Conservation (phyloP, 257 asterid species). For the Nicotiana paniculata region DNA sequence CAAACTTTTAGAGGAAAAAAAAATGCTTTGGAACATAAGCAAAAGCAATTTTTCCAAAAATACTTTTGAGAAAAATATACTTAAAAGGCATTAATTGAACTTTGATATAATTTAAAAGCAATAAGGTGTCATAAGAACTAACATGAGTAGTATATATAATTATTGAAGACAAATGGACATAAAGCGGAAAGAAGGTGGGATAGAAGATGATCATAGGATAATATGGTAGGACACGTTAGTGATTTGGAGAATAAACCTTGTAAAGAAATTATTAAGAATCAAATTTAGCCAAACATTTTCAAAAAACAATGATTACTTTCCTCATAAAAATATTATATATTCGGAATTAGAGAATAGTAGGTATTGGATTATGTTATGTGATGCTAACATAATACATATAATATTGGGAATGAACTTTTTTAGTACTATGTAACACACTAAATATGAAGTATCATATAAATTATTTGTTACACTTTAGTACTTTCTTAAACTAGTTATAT, state of each 20-base stretch:
- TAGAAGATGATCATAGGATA: constrained; percentile 8
- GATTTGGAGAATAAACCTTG: neutral
- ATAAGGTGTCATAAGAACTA: too few species aligned
- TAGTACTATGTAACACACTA: neutral
- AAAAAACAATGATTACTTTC: neutral
- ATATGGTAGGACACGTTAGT: constrained; percentile 1
- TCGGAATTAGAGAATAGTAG: neutral
- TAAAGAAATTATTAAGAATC: neutral
- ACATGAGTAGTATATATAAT: too few species aligned
- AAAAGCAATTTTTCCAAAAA: too few species aligned
- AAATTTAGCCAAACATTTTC: neutral
- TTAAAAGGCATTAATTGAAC: too few species aligned
- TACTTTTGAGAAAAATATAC: too few species aligned
- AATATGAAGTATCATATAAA: neutral
- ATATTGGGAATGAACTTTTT: neutral
- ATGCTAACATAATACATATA: neutral
- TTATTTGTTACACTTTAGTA: too few species aligned
- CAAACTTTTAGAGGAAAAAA: too few species aligned
- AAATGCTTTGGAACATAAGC: too few species aligned
- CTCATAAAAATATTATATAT: neutral
- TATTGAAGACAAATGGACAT: too few species aligned
- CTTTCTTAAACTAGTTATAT: too few species aligned
- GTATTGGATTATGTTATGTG: neutral
- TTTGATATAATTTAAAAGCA: too few species aligned
- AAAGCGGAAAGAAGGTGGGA: too few species aligned